phyloP scores from a whole-genome alignment of 2,329 filamentous ascomycete species.

The Bipolaris sorokiniana region DNA sequence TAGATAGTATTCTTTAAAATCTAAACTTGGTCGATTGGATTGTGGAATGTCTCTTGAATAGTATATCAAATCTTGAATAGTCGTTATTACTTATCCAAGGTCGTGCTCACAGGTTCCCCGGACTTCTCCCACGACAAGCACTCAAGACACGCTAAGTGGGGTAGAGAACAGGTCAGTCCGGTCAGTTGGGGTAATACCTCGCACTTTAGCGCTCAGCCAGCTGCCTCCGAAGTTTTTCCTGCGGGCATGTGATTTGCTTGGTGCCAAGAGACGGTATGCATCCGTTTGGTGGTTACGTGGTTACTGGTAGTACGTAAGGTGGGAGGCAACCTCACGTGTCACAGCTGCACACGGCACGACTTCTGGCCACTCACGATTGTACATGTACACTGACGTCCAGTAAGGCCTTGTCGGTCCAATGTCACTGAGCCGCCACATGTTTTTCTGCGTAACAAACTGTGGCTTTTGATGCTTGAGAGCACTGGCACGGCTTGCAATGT shows the following conservation, averaged over 20 bases:
- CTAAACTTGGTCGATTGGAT: not conserved
- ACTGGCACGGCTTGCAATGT: not conserved
- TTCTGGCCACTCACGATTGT: slow-evolving; percentile 15
- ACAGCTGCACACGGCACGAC: slow-evolving; percentile 13
- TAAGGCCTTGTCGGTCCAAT: slow-evolving; percentile 8
- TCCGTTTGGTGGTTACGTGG: not conserved
- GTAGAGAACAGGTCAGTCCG: slow-evolving; percentile 4
- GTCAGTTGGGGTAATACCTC: slow-evolving; percentile 27
- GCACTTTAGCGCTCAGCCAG: slow-evolving; percentile 26
- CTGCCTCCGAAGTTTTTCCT: not conserved
- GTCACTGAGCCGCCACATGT: not conserved
- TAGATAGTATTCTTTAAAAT: not conserved
- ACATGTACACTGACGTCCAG: not conserved
- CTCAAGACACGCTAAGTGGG: slow-evolving; percentile 24
- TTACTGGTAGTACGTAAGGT: not conserved
- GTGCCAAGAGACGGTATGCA: not conserved
- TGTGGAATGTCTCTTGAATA: not conserved
- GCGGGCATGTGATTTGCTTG: not conserved
- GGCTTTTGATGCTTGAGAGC: not conserved
- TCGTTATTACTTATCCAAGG: not conserved
- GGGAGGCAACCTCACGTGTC: not conserved
- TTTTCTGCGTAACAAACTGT: not conserved
- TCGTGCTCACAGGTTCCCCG: not conserved
- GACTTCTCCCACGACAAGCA: not conserved
- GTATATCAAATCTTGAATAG: not conserved